phyloP scores from a whole-genome alignment of 2,329 filamentous ascomycete genomes.

The Aureobasidium sp. region DNA sequence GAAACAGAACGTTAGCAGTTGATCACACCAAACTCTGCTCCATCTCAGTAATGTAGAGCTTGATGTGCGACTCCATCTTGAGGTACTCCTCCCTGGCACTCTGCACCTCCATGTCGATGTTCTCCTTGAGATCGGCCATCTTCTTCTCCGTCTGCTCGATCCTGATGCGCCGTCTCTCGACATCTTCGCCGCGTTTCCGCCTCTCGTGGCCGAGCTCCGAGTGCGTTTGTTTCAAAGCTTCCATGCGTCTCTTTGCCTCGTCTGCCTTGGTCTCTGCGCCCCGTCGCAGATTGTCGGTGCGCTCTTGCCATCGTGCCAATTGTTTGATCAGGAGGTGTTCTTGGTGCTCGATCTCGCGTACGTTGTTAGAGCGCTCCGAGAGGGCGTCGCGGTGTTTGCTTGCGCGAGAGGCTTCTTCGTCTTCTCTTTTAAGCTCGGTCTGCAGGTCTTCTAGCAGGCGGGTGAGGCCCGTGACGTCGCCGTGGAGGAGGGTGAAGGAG shows the following conservation, averaged over 20 bases:
- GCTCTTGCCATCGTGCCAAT: constrained; percentile 74
- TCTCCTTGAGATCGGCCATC: constrained; percentile 97
- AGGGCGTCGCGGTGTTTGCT: constrained; percentile 78
- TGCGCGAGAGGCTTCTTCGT: constrained; percentile 78
- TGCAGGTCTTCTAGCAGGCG: constrained; percentile 84
- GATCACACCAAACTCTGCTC: constrained; percentile 63
- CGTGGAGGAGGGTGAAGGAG: constrained; percentile 75
- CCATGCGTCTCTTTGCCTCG: constrained; percentile 80
- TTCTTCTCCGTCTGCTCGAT: constrained; percentile 99
- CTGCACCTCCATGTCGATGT: constrained; percentile 91
- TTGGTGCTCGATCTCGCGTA: constrained; percentile 82
- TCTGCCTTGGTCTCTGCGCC: constrained; percentile 75
- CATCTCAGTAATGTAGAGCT: constrained; percentile 98
- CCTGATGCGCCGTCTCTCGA: constrained; percentile 82
- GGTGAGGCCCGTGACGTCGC: constrained; percentile 81
- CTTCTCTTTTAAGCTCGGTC: constrained; percentile 78
- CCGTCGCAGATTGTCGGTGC: constrained; percentile 75
- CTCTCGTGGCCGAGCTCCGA: constrained; percentile 76
- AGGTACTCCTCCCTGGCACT: constrained; percentile 88
- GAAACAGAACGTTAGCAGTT: not conserved
- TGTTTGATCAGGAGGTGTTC: constrained; percentile 80
- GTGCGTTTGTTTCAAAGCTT: constrained; percentile 75
- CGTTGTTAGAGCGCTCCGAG: constrained; percentile 79
- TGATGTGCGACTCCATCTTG: constrained; percentile 96
- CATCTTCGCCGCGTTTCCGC: constrained; percentile 78